These are phyloP conservation scores for Calycina marina DNA, from an alignment of 2,329 filamentous ascomycete species.

Conservation along the genomic window DNA sequence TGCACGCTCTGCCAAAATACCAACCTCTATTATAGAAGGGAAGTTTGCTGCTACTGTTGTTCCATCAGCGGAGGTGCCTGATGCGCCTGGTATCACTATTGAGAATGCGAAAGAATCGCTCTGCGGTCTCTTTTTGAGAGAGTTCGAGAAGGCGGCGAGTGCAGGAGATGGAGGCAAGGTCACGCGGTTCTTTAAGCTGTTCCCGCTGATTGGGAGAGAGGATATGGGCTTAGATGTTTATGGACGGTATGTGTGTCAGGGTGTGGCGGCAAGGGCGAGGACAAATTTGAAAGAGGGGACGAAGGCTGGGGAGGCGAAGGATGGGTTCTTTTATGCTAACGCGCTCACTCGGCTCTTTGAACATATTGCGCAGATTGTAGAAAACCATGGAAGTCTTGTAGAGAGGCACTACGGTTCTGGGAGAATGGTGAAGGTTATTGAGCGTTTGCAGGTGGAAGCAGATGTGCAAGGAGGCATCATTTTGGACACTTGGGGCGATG, in stretches of 20 bases:
- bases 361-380: constrained; percentile 93
- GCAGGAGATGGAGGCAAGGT: constrained; percentile 82
- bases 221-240: constrained; percentile 90
- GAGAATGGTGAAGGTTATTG: constrained; percentile 90
- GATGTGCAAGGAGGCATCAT: constrained; percentile 95
- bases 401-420: constrained; percentile 86
- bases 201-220: constrained; percentile 79
- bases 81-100: constrained; percentile 75
- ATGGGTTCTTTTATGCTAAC: constrained; percentile 83
- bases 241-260: constrained; percentile 88
- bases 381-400: constrained; percentile 78
- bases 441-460: constrained; percentile 82
- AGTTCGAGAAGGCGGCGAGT: constrained; percentile 83
- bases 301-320: constrained; percentile 44
- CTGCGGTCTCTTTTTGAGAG: constrained; percentile 77
- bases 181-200: constrained; percentile 95
- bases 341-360: constrained; percentile 87
- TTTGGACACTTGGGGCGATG: constrained; percentile 88
- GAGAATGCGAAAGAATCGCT: constrained; percentile 78
- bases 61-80: constrained; percentile 88
- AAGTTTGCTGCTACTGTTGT: constrained; percentile 86
- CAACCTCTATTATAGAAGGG: constrained; percentile 64
- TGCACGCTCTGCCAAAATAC: constrained; percentile 67
- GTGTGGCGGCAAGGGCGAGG: constrained; percentile 73
- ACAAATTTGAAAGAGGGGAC: constrained; percentile 60